Evolutionary conservation across 768 basidiomycete species (phyloP), one percentile per base, ranked within the genome.

Genomic region (Chalciporus pseudorubinellus): DNA sequence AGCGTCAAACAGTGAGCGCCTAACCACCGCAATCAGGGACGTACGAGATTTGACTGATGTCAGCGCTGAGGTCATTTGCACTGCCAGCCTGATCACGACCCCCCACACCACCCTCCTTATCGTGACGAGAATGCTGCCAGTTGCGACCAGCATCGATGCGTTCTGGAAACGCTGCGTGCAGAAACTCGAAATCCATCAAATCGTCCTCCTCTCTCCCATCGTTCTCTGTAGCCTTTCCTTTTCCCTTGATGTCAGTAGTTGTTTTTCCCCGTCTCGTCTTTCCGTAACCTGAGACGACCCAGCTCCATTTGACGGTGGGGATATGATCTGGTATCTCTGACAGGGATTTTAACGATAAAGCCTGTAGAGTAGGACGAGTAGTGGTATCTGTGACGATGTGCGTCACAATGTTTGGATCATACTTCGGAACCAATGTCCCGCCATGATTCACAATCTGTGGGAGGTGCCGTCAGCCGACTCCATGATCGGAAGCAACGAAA

Each of bases 301-400:
- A 89, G 13, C 60, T 58, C 87, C 85, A 88, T 33, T 61, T 79
- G 28, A 88, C 76, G 11, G 81, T 82, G 10, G 84, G 82, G 11
- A 88, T 83, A 39, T 79, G 70, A n/a, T 74, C 63, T 4, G 88
- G 87, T 39, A 91, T 83, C 4, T 87, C 77, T 7, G 64, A 67
- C 14, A 84, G 64, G 6, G 52, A 66, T 57, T 74, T 80, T 19
- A 85, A 59, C 1, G 80, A 80, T 3, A 85, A 68, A 1, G 75
- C 67, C 14, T 47, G 56, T n/a, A 72, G 48, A 3, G 74, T 67
- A 6, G 54, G 49, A 22, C 56, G 60, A 51, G 59, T 42, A 18
- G 53, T 55, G 2, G 60, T 58, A 45, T 81, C 82, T 7, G 82
- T 81, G 28, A 91, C 74, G 46, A 92, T 83, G 59, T 89, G 85